Conservation (phyloP, 148 eudicot genomes). For the Amaranthus cruentus region DNA sequence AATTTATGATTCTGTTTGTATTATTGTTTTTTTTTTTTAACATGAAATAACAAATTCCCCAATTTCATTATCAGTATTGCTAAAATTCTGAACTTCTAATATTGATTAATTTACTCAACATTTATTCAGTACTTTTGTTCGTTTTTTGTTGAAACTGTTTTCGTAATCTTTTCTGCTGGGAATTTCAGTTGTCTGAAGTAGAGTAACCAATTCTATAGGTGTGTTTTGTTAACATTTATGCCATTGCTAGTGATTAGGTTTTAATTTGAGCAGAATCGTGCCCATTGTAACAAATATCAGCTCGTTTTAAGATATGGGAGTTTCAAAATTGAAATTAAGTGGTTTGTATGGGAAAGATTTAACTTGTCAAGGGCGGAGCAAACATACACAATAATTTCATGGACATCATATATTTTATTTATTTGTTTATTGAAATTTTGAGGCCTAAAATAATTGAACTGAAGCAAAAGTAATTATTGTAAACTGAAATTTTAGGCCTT, state of each 20-base stretch:
- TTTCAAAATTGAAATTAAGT: not conserved
- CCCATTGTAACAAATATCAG: not conserved
- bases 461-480: no score
- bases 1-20: not conserved
- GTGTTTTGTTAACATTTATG: slow-evolving; percentile 1
- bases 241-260: not conserved
- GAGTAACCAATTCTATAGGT: not conserved
- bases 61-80: not conserved
- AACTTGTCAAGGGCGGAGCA: not conserved
- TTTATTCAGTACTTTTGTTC: slow-evolving; percentile 1
- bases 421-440: no score
- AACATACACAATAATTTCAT: no score
- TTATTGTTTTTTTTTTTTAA: not conserved
- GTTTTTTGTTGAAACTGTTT: not conserved
- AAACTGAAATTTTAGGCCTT: no score
- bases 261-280: not conserved
- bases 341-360: not conserved
- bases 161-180: not conserved
- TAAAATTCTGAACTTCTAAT: slow-evolving; percentile 2
- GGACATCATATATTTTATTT: no score
- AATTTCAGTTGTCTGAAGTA: not conserved
- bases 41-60: not conserved
- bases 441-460: no score
- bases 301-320: not conserved
- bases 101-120: not conserved